Evolutionary conservation across 495 filamentous ascomycete species (phyloP).

Genomic region (Talaromyces trachyspermus): DNA sequence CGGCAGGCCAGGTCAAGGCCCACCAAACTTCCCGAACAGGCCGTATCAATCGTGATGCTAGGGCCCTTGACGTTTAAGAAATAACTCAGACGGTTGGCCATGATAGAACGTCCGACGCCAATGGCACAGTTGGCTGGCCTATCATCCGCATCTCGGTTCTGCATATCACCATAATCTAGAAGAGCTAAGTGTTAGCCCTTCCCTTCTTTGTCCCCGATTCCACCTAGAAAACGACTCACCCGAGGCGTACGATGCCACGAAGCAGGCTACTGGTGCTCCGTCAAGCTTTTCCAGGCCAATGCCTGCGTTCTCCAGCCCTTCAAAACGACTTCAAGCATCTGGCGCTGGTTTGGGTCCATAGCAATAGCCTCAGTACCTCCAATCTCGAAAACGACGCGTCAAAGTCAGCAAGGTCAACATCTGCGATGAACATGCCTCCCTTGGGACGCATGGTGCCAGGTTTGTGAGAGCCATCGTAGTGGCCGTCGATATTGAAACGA

Average conservation of each 20-base stretch:
- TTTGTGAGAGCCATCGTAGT: slow-evolving; percentile 13
- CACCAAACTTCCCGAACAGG: slow-evolving; percentile 20
- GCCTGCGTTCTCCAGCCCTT: slow-evolving; percentile 37
- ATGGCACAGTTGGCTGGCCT: slow-evolving; percentile 10
- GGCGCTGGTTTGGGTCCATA: slow-evolving; percentile 52
- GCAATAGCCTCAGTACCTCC: slow-evolving; percentile 33
- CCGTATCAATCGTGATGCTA: slow-evolving; percentile 25
- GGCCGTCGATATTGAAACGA: slow-evolving; percentile 27
- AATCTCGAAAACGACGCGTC: slow-evolving; percentile 27
- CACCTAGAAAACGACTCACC: not conserved
- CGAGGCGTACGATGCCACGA: slow-evolving; percentile 35
- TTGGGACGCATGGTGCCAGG: slow-evolving; percentile 17
- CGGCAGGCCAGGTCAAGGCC: slow-evolving; percentile 23
- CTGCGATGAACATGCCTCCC: slow-evolving; percentile 48
- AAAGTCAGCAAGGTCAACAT: slow-evolving; percentile 16
- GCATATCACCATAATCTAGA: slow-evolving; percentile 21
- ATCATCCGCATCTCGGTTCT: slow-evolving; percentile 23
- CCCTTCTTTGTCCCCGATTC: no score
- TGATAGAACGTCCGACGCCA: slow-evolving; percentile 19
- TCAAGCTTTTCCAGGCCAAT: slow-evolving; percentile 29
- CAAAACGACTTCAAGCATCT: slow-evolving; percentile 46
- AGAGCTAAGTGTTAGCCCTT: no score
- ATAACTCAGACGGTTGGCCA: slow-evolving; percentile 22
- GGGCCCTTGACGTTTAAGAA: slow-evolving; percentile 27
- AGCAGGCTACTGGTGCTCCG: slow-evolving; percentile 30